Base-by-base conservation (phyloP, 225 moss, liverwort and hornwort species). In the Neckera pumila region DNA sequence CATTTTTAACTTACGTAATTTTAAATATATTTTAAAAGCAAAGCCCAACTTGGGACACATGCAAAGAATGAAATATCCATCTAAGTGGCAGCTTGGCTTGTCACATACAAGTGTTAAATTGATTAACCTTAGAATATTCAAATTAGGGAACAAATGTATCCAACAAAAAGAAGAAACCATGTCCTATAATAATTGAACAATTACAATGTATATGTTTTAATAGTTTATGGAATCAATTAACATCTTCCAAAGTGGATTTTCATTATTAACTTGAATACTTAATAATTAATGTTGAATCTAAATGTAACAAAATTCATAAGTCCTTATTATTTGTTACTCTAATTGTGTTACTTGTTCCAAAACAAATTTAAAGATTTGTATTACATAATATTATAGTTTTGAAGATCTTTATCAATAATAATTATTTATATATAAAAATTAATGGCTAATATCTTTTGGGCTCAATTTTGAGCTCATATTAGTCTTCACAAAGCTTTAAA, bases 51-150 rank as follows among this genome's bases (percentile, higher is more conserved):
- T 15, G 1, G 9, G 4, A 76, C 6, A 36, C 9, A 9, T 54
- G 1, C 0, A 54, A 0, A 53, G 9, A 76, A 36, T 34, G 14
- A 5, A 53, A 76, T 36, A 23, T 54, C 11, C 7, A 30, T 47
- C 3, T 1, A 36, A 76, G 6, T 14, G 23, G 22, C 3, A 0
- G 2, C 23, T 54, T 9, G 14, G 6, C 36, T 36, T 36, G 23
- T 36, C 21, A 76, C 22, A 53, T 22, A 22, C 14, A 53, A 34
- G 14, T 49, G 0, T 53, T 14, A 22, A 51, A 76, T 34, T 3
- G 5, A 14, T 8, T 53, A 5, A 14, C 34, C 22, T 34, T 0
- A 8, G 22, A 53, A 4, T 5, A 36, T 22, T 53, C 5, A 36
- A 22, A 36, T 12, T 22, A 36, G 14, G 4, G 0, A 34, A 34